Base-by-base conservation (phyloP, 345 rosid genomes). In the Tarenaya hassleriana region DNA sequence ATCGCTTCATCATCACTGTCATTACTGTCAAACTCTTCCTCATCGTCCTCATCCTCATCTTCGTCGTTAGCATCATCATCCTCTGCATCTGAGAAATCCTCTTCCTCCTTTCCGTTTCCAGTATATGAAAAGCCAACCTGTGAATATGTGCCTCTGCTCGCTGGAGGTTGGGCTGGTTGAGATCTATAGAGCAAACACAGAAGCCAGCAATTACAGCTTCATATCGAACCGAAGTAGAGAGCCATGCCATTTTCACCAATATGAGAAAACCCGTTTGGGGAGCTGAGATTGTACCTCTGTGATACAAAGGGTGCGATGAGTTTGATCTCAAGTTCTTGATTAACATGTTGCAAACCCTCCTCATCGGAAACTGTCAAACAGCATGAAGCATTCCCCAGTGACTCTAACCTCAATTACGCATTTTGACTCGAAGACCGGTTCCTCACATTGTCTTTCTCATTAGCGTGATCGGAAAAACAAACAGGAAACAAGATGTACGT, bases 1-100 rank as follows among this genome's bases (percentile, higher is more conserved):
- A 94, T 85, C 31, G 86, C 94, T 75, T 86, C 94, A 72, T 92
- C 95, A 55, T 80, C 79, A 62, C 95, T 88, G 57, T 88, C 97
- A 61, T 86, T 86, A 61, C 97, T 92, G 50, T 88, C 80, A 67
- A 85, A 92, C 17, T 92, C 95, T 34, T 88, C 99, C 7, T 83
- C 94, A 0, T 84, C 92, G 1, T 81, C 98, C 7, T 84, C 92
- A 33, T 81, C 94, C 5, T 80, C 90, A 1, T 80, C 95, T 0
- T 87, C 95, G 0, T 81, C 87, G 3, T 79, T 92, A 10, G 60
- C 86, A 27, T 73, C 88, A 40, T 77, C 82, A 3, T 75, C 89
- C 0, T 73, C 78, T 1, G 58, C 83, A 65, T 81, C 94, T 35
- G 85, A 72, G 19, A 66, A 52, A 3, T 73, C 66, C 12, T 63